These are phyloP conservation scores for Boletus pseudo-olivaceus DNA, from an alignment of 768 basidiomycete species.

Conservation along the genomic window DNA sequence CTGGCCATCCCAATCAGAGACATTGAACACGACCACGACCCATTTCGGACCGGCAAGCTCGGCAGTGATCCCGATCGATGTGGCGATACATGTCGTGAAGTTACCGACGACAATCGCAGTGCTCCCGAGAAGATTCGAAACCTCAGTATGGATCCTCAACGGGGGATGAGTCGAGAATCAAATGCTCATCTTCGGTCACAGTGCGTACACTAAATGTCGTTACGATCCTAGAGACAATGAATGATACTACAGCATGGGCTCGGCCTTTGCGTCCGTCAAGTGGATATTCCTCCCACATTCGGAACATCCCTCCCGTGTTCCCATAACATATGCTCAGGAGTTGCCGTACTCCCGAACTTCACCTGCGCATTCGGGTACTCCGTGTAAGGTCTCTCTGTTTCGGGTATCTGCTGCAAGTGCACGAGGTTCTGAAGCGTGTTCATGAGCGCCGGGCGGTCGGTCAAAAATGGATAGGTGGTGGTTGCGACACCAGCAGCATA, in stretches of 20 bases:
- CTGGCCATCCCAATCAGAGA: too few species aligned
- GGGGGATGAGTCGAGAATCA: too few species aligned
- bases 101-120: too few species aligned
- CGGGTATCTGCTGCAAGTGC: background rate
- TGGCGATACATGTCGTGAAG: too few species aligned
- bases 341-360: background rate
- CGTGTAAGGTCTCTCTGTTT: background rate
- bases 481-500: conserved; percentile 5
- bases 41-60: too few species aligned
- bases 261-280: background rate
- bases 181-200: background rate
- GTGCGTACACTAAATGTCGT: background rate
- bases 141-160: too few species aligned
- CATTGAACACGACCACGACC: too few species aligned
- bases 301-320: too few species aligned
- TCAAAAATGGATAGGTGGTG: conserved; percentile 11
- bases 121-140: too few species aligned
- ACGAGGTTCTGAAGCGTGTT: background rate
- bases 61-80: too few species aligned
- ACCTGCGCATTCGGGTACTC: conserved; percentile 5
- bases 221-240: background rate
- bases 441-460: background rate
- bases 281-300: background rate
- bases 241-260: background rate
- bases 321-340: too few species aligned